Conservation (phyloP, 768 basidiomycete genomes). For the Phlebiopsis gigantea region DNA sequence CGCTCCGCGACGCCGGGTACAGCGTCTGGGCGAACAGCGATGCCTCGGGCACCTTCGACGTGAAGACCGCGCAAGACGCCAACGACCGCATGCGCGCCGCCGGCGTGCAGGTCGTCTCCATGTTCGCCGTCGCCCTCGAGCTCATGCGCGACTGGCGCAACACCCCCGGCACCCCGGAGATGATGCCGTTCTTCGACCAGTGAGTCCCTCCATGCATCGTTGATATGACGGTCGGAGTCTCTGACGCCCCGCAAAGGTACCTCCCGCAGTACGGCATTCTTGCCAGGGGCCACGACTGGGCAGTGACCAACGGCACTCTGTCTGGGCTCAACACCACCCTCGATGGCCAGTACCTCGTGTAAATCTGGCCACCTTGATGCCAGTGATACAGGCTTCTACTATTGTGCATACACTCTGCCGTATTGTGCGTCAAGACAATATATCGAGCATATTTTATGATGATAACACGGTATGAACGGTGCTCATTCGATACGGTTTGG, state of each 20-base stretch:
- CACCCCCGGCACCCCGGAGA: constrained; percentile 36
- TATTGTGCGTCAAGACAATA: too few species aligned
- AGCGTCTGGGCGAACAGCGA: constrained; percentile 44
- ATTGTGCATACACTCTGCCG: too few species aligned
- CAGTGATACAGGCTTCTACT: too few species aligned
- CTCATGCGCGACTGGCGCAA: constrained; percentile 49
- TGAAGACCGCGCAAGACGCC: constrained; percentile 36
- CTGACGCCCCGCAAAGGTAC: constrained; percentile 19
- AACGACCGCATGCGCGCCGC: constrained; percentile 45
- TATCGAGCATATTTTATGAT: too few species aligned
- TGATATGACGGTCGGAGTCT: not conserved
- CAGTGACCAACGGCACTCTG: constrained; percentile 23
- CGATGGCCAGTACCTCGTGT: not conserved
- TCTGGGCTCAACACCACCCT: constrained; percentile 16
- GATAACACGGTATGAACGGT: too few species aligned
- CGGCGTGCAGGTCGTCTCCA: constrained; percentile 40
- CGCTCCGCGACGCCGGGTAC: constrained; percentile 40
- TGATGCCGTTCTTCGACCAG: constrained; percentile 42
- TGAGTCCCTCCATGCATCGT: constrained; percentile 21
- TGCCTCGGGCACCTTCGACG: constrained; percentile 38
- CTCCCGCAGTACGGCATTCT: constrained; percentile 26
- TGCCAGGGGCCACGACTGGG: constrained; percentile 29
- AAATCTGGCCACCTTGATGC: too few species aligned
- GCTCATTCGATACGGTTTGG: too few species aligned
- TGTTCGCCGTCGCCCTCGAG: constrained; percentile 39